A percentile compares a stretch with the other conserved stretches of the same genome.
These are phyloP conservation scores for Phytophthora litchii DNA, from an alignment of 352 stramenopile species.

Conservation along the genomic window DNA sequence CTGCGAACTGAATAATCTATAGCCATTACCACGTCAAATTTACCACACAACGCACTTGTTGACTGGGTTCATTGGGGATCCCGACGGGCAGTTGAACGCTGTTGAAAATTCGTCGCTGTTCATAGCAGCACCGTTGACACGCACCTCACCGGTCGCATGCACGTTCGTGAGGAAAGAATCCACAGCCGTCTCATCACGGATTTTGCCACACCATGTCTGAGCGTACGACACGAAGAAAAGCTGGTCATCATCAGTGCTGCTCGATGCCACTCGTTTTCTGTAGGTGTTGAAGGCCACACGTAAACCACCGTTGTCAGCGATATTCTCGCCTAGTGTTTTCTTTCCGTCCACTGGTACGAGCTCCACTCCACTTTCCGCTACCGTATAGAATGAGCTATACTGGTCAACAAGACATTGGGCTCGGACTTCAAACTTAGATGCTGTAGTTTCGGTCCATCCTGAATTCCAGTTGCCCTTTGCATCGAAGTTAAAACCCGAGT, in stretches of 20 bases:
- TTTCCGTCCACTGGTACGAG: slow-evolving; percentile 62
- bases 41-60: slow-evolving; percentile 64
- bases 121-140: slow-evolving; percentile 71
- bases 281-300: slow-evolving; percentile 63
- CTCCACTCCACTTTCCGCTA: slow-evolving; percentile 31
- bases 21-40: too few species aligned
- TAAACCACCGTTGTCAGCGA: slow-evolving; percentile 76
- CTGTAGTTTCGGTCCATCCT: slow-evolving; percentile 90
- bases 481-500: slow-evolving; percentile 87
- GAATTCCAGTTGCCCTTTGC: slow-evolving; percentile 87
- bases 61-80: slow-evolving; percentile 51
- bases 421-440: slow-evolving; percentile 64
- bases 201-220: slow-evolving; percentile 67
- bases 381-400: slow-evolving; percentile 52
- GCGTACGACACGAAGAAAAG: slow-evolving; percentile 75
- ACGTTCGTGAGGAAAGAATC: slow-evolving; percentile 47
- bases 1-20: too few species aligned
- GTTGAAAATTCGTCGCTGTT: slow-evolving; percentile 62
- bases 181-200: slow-evolving; percentile 41
- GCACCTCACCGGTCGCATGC: slow-evolving; percentile 53
- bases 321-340: slow-evolving; percentile 75
- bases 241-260: slow-evolving; percentile 39
- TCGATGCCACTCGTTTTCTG: slow-evolving; percentile 19
- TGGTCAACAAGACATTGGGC: slow-evolving; percentile 61
- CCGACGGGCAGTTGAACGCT: slow-evolving; percentile 52